Evolutionary conservation across 495 filamentous ascomycete genomes (phyloP).

Genomic region (Neurospora sp.): DNA sequence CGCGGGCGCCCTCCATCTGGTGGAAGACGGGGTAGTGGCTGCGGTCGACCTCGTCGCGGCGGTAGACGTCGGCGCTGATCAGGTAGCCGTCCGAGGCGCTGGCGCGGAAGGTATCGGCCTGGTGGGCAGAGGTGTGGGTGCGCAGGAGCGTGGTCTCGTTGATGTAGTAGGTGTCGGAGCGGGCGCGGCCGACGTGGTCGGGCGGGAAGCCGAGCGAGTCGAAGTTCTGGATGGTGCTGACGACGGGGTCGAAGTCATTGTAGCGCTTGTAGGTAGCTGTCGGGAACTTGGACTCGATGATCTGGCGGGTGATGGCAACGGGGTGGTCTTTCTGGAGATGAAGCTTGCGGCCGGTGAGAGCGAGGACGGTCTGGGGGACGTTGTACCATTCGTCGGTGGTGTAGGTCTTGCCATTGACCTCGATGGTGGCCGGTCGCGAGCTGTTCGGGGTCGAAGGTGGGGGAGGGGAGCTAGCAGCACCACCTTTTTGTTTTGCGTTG

Average conservation of each 20-base stretch:
- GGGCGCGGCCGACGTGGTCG: constrained; percentile 81
- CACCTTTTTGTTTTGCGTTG: neutral
- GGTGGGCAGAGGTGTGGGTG: constrained; percentile 90
- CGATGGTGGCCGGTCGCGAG: constrained; percentile 4
- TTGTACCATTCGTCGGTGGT: constrained; percentile 77
- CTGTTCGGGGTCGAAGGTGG: neutral
- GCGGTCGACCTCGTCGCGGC: constrained; percentile 87
- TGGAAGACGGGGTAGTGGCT: constrained; percentile 96
- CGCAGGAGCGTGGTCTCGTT: constrained; percentile 75
- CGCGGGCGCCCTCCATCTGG: constrained; percentile 92
- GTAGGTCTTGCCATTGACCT: constrained; percentile 55
- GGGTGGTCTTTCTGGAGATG: constrained; percentile 86
- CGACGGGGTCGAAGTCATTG: constrained; percentile 70
- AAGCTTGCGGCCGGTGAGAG: constrained; percentile 60
- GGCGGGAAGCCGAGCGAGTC: constrained; percentile 86
- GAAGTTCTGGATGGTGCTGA: constrained; percentile 83
- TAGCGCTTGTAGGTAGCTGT: constrained; percentile 60
- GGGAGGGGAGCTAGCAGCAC: neutral
- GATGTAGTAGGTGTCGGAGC: constrained; percentile 92
- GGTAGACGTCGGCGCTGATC: constrained; percentile 92
- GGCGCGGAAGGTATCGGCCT: constrained; percentile 75
- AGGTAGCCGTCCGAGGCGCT: constrained; percentile 69
- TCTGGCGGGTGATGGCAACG: constrained; percentile 74
- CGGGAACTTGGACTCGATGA: constrained; percentile 87
- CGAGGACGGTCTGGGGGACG: constrained; percentile 61